Percentiles rank a stretch among this genome's conserved stretches.
Conservation (phyloP, 495 filamentous ascomycete species). For the Penicillium simplicissimum region DNA sequence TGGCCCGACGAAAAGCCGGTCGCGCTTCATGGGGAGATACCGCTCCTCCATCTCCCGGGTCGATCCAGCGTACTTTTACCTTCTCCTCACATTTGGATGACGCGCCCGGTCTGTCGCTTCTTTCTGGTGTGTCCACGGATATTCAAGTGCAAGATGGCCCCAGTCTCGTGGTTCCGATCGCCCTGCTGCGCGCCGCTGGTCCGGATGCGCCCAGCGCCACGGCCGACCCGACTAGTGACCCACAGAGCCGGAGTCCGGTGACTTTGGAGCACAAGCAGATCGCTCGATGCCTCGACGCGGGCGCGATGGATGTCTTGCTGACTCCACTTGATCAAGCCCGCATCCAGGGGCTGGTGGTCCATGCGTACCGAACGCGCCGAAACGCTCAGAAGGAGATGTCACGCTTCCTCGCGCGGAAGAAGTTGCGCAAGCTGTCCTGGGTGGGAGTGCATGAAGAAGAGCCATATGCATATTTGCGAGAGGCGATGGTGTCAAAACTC, state of each 20-base stretch:
- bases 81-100: constrained; percentile 54
- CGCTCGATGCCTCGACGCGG: constrained; percentile 75
- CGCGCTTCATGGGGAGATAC: constrained; percentile 41
- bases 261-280: constrained; percentile 48
- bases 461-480: constrained; percentile 84
- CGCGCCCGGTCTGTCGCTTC: constrained; percentile 65
- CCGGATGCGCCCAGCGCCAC: constrained; percentile 27
- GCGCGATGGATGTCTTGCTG: constrained; percentile 80
- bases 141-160: constrained; percentile 68
- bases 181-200: constrained; percentile 55
- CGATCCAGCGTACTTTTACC: constrained; percentile 44
- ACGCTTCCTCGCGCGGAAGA: constrained; percentile 61
- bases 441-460: constrained; percentile 84
- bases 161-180: constrained; percentile 73
- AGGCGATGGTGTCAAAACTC: constrained; percentile 85
- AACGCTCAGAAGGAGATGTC: constrained; percentile 68
- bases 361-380: constrained; percentile 78
- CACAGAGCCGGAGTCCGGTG: constrained; percentile 38
- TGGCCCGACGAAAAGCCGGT: constrained; percentile 39
- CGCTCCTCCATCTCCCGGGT: constrained; percentile 36
- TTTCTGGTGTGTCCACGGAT: constrained; percentile 69
- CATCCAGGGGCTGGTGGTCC: constrained; percentile 71
- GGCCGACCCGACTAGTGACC: constrained; percentile 34
- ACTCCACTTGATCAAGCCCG: constrained; percentile 71
- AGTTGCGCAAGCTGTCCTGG: constrained; percentile 83